phyloP scores from a whole-genome alignment of 306 rosid genomes.

The Spatholobus suberectus region DNA sequence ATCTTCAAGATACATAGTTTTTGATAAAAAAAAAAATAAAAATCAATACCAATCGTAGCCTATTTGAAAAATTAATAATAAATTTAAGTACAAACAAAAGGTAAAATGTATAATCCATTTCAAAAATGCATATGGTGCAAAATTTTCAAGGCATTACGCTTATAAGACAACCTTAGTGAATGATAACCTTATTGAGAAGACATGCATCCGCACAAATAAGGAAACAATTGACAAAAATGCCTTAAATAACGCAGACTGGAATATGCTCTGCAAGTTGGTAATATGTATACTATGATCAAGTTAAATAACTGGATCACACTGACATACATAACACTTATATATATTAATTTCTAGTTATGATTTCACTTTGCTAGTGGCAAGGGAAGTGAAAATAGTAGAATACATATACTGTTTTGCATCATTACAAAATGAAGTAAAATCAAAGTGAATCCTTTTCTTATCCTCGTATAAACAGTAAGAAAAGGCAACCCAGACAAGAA shows the following conservation, averaged over 20 bases:
- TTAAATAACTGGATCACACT: constrained; percentile 5
- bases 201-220: not conserved
- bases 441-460: not conserved
- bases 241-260: not conserved
- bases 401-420: not conserved
- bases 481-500: not conserved
- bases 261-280: not conserved
- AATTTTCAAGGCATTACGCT: not conserved
- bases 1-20: constrained; percentile 61
- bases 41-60: constrained; percentile 60
- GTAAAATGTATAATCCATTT: not conserved
- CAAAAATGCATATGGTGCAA: constrained; percentile 1
- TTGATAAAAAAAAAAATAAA: too few species aligned
- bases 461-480: not conserved
- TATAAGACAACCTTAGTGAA: not conserved
- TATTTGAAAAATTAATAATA: constrained; percentile 19
- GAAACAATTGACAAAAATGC: not conserved
- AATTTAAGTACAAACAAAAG: not conserved
- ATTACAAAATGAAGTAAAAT: not conserved
- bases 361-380: constrained; percentile 2
- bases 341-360: not conserved
- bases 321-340: not conserved
- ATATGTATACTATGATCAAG: not conserved
- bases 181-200: not conserved
- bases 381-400: not conserved